Evolutionary conservation across 371 early-diverging fungal genomes (phyloP).

Genomic region (Batkoa obscura): DNA sequence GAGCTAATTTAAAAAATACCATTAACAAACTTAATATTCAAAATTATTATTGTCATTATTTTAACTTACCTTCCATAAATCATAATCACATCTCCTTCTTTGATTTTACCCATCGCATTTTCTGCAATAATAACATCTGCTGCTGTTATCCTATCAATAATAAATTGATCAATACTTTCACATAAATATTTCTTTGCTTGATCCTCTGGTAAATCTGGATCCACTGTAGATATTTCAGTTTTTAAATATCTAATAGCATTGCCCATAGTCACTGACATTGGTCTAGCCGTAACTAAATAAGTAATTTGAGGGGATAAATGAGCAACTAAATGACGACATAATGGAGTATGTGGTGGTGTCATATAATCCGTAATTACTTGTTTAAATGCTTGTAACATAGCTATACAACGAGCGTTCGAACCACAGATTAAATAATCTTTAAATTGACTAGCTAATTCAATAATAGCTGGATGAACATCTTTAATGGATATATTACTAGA

Average conservation of each 20-base stretch:
- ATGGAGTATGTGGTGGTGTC: constrained; percentile 63
- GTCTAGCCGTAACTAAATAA: constrained; percentile 56
- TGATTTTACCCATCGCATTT: constrained; percentile 67
- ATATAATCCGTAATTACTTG: constrained; percentile 81
- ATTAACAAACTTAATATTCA: constrained; percentile 7
- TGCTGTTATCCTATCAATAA: constrained; percentile 71
- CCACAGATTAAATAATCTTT: constrained; percentile 69
- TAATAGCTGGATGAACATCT: constrained; percentile 75
- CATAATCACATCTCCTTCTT: constrained; percentile 85
- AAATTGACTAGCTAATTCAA: constrained; percentile 69
- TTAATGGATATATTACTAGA: constrained; percentile 21
- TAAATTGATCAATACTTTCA: constrained; percentile 66
- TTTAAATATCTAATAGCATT: constrained; percentile 86
- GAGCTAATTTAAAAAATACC: constrained; percentile 25
- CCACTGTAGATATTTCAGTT: constrained; percentile 53
- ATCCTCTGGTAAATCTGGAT: constrained; percentile 58
- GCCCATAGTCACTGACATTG: constrained; percentile 87
- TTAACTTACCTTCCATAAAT: constrained; percentile 47
- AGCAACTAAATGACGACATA: constrained; percentile 64
- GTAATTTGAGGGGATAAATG: constrained; percentile 77
- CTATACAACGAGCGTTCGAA: constrained; percentile 74
- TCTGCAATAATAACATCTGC: constrained; percentile 65
- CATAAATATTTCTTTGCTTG: constrained; percentile 37
- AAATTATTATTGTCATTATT: too few relatives aligned
- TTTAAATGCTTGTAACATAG: constrained; percentile 64